Evolutionary conservation across 495 filamentous ascomycete genomes (phyloP), one percentile per base, ranked within the genome.

Genomic region (Aspergillus haitiensis): DNA sequence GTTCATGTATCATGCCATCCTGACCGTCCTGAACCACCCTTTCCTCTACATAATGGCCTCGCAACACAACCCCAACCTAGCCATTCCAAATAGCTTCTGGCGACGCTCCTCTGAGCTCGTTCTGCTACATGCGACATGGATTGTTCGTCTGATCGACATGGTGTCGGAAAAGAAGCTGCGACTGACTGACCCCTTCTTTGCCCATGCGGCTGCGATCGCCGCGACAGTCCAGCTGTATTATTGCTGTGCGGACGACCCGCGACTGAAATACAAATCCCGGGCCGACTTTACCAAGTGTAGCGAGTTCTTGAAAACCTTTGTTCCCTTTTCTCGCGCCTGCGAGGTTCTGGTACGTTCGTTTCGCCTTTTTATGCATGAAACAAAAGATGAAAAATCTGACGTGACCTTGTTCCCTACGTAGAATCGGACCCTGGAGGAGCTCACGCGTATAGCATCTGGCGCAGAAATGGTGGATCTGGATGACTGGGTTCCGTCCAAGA

Each of bases 141-240:
- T 79, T 47, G 76, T 79, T 27, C 74, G 76, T n/a, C 68, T 79
- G 65, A 78, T 79, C 47, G 76, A 79, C 55, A 79, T 79, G 76
- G 72, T 78, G 7, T 65, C 70, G 6, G 76, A 79, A 32, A 78
- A 76, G 67, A 70, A 77, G 39, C 62, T 79, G 56, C 69, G 71
- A 37, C 60, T 79, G 3, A 72, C 75, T 13, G 76, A 79, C 54
- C 76, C 76, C 0, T 79, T 78, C 62, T 75, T 79, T 42, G 75
- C 73, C 16, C 75, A 79, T 39, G 67, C 67, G 10, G 75, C 75
- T 7, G 73, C 73, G 12, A 78, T 79, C 48, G 76, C 76, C 0
- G 76, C 76, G 7, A 78, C 73, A 0, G 76, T 79, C 7, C 76
- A 79, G 52, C 65, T 79, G 8, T 79, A 79, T 47, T 79, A 74